phyloP scores from a whole-genome alignment of 164 flowering plant species.

The Pachysandra terminalis region DNA sequence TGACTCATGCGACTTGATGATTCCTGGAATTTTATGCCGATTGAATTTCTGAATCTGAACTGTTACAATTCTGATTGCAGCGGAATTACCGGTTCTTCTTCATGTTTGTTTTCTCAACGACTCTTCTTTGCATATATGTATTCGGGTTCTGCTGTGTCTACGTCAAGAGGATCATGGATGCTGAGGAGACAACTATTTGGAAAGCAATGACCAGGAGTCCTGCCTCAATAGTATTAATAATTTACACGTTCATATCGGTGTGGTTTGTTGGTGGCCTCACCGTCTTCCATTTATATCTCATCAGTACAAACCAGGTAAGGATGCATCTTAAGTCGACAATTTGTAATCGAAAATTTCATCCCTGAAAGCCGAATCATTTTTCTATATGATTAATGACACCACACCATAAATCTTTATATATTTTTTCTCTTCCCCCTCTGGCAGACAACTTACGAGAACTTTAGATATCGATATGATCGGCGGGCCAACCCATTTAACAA shows the following conservation, averaged over 20 bases:
- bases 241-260: slow-evolving; percentile 79
- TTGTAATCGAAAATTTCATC: too few species aligned
- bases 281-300: slow-evolving; percentile 86
- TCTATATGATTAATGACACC: too few species aligned
- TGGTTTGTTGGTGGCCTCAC: slow-evolving; percentile 99
- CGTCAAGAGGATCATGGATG: slow-evolving; percentile 61
- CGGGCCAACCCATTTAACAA: too few species aligned
- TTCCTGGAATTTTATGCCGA: neutral
- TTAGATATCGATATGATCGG: slow-evolving; percentile 63
- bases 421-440: too few species aligned
- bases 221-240: slow-evolving; percentile 75
- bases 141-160: slow-evolving; percentile 92
- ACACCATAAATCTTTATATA: too few species aligned
- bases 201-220: slow-evolving; percentile 89
- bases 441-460: slow-evolving; percentile 80
- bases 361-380: too few species aligned
- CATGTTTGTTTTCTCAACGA: slow-evolving; percentile 94
- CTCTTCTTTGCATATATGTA: slow-evolving; percentile 84
- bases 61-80: slow-evolving; percentile 45
- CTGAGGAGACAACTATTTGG: slow-evolving; percentile 66
- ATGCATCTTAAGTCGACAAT: too few species aligned
- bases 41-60: neutral
- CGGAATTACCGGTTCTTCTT: slow-evolving; percentile 92
- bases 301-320: slow-evolving; percentile 82
- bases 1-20: neutral